These are phyloP conservation scores for Leishmania mexicana DNA, from an alignment of 208 protist genomes.

Conservation along the genomic window DNA sequence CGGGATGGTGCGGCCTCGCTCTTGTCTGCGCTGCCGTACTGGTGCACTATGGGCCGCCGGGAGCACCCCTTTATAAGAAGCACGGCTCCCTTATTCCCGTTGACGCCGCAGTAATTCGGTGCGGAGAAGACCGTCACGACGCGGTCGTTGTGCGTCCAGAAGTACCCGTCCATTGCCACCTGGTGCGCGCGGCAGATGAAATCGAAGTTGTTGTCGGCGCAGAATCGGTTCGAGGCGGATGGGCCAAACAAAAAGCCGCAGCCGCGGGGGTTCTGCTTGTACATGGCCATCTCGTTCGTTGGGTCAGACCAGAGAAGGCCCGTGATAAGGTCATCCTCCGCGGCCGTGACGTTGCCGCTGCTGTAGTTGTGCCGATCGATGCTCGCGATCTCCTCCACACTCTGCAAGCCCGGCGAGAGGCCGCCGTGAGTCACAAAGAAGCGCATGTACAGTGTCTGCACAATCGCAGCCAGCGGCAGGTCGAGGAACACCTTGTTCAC, in stretches of 20 bases:
- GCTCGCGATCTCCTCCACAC: conserved; percentile 33
- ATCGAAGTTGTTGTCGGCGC: conserved; percentile 96
- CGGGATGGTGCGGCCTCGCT: conserved; percentile 12
- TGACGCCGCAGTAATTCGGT: conserved; percentile 79
- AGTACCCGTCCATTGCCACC: conserved; percentile 89
- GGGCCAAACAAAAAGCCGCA: conserved; percentile 97
- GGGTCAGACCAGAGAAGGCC: conserved; percentile 99
- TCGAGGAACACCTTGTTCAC: conserved; percentile 80
- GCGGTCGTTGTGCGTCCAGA: conserved; percentile 55
- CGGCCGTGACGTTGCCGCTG: conserved; percentile 86
- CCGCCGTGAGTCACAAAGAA: conserved; percentile 99
- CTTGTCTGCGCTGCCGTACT: conserved; percentile 47
- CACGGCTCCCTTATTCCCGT: conserved; percentile 71
- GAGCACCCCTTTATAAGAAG: conserved; percentile 43
- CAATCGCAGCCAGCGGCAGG: conserved; percentile 76
- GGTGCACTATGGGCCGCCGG: conserved; percentile 45
- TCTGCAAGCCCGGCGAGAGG: conserved; percentile 86
- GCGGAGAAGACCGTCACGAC: conserved; percentile 78
- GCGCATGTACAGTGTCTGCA: conserved; percentile 72
- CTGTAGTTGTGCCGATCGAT: conserved; percentile 53
- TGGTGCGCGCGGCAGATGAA: conserved; percentile 94
- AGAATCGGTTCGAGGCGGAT: conserved; percentile 94
- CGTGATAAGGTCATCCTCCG: conserved; percentile 95
- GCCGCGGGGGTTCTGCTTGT: conserved; percentile 96
- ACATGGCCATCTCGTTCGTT: conserved; percentile 80